These are phyloP conservation scores for Salix exigua DNA, from an alignment of 345 rosid genomes.

Conservation along the genomic window DNA sequence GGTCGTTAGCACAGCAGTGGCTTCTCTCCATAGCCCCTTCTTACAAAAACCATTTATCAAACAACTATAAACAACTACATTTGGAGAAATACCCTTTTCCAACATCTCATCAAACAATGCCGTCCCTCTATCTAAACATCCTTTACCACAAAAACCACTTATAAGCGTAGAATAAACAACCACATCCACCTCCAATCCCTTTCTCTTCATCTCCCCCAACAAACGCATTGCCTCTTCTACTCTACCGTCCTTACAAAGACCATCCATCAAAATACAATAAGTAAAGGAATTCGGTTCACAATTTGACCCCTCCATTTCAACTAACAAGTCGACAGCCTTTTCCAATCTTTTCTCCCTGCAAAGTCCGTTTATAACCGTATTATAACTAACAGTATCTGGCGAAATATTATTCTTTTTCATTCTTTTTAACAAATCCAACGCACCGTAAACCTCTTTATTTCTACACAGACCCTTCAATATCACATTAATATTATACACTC, in stretches of 20 bases:
- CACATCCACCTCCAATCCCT: constrained; percentile 45
- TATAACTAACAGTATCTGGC: constrained; percentile 48
- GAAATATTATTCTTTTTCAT: constrained; percentile 34
- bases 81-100: constrained; percentile 39
- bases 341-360: constrained; percentile 41
- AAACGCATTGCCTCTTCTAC: constrained; percentile 45
- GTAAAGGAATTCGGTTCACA: constrained; percentile 40
- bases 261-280: constrained; percentile 49
- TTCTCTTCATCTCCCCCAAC: constrained; percentile 38
- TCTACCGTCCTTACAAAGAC: constrained; percentile 51
- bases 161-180: constrained; percentile 34
- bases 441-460: constrained; percentile 29
- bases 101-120: constrained; percentile 49
- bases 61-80: constrained; percentile 36
- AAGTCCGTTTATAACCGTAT: constrained; percentile 45
- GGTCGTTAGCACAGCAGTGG: constrained; percentile 26
- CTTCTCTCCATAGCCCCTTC: constrained; percentile 50
- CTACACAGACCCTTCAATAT: constrained; percentile 55
- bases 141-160: constrained; percentile 27
- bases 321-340: constrained; percentile 35
- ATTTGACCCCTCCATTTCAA: constrained; percentile 41
- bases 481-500: constrained; percentile 40
- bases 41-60: constrained; percentile 46
- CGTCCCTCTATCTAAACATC: constrained; percentile 35
- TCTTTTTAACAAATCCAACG: constrained; percentile 34